Base-by-base conservation (phyloP, 1,284 basidiomycete species). In the Moesziomyces parantarcticus region DNA sequence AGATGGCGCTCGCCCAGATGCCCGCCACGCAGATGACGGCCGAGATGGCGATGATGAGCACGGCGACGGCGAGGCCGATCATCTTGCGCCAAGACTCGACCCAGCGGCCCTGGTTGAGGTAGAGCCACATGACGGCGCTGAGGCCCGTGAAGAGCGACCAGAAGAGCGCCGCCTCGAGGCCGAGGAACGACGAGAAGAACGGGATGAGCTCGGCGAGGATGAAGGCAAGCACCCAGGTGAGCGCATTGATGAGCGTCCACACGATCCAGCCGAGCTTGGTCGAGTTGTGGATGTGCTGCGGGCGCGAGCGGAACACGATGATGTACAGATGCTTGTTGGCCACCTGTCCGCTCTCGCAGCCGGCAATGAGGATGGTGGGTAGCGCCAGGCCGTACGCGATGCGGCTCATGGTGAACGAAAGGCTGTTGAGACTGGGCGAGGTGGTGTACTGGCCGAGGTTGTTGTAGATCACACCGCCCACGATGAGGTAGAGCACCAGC, bases 1-100 rank as follows among this genome's bases (percentile, higher is more conserved):
- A 75, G 49, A 84, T 56, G 6, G 78, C 84, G 26, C 81, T 76
- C 2, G 81, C 68, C 81, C 81, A 84, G 7, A 83, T 80, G 46
- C 84, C 84, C 1, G 74, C 81, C n/a, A 85, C 72, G 32, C 80
- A 76, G 61, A 85, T 74, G 60, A 85, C 83, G 5, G 72, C 44
- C 21, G 82, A 84, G 42, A 79, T 50, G 18, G 81, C 66, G 46
- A 85, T 70, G 49, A 84, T 58, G 48, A 76, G 63, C 36, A 80
- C 39, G 29, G 82, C 79, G 41, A 80, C 25, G 21, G 66, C 3
- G 22, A 69, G 36, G 11, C 66, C 68, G 10, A 61, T 29, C 13
- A 59, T 47, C 53, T 79, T 77, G 13, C 59, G 58, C 72, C 63
- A 55, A 32, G 57, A 56, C 39, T 54, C 34, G 29, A 49, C 23